Evolutionary conservation across 31 red algal species (phyloP).

Genomic region (Odonthalia washingtoniensis): DNA sequence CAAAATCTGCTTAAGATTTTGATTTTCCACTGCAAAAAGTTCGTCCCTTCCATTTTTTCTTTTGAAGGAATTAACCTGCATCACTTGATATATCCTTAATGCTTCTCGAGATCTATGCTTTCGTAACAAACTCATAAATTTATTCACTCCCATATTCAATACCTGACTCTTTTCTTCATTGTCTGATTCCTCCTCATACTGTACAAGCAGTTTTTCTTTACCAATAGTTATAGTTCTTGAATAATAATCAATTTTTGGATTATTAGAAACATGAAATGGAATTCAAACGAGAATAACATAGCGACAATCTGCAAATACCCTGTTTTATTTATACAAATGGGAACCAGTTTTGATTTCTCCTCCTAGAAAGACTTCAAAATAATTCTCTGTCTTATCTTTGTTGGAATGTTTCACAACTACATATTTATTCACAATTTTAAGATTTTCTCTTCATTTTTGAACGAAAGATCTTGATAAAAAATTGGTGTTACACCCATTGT

Average conservation of each 20-base stretch:
- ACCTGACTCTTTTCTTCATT: constrained; percentile 12
- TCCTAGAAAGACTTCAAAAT: constrained; percentile 9
- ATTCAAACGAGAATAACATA: constrained; percentile 54
- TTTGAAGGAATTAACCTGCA: neutral
- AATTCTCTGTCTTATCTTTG: neutral
- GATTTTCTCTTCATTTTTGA: neutral
- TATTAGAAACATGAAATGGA: constrained; percentile 55
- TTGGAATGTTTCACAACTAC: too few species aligned
- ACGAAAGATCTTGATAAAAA: constrained; percentile 8
- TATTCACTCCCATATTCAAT: constrained; percentile 27
- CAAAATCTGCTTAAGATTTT: neutral
- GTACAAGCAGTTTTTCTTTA: neutral
- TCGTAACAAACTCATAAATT: neutral
- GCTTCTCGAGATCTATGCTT: neutral
- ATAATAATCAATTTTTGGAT: constrained; percentile 41
- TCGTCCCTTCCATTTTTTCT: too few species aligned
- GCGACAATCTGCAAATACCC: constrained; percentile 19
- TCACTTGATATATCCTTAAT: neutral
- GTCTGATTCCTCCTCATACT: neutral
- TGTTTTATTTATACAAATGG: constrained; percentile 42
- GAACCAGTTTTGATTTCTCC: constrained; percentile 35
- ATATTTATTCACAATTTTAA: neutral
- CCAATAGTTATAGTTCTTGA: constrained; percentile 4
- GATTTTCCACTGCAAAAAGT: too few species aligned
- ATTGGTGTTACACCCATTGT: constrained; percentile 58